Base-by-base conservation (phyloP, 106 monocot species). In the Vanilla planifolia region DNA sequence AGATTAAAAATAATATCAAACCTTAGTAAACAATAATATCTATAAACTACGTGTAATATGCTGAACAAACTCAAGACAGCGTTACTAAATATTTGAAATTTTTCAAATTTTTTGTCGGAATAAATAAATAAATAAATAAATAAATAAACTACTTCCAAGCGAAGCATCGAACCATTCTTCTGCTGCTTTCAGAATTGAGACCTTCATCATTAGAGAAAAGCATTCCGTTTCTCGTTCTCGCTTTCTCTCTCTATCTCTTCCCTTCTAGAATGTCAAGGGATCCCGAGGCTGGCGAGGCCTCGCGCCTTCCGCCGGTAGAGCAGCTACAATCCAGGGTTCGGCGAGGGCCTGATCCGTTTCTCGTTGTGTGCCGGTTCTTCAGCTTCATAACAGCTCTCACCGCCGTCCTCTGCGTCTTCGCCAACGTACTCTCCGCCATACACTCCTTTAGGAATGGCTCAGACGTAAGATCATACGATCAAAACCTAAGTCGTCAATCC, bases 341-440 rank as follows among this genome's bases (percentile, higher is more conserved):
- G 33, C 15, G 50, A n/a, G 19, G 71, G 40, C 59, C 81, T 10
- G 96, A 96, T 64, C 79, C 84, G 2, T 47, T 96, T 13, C 79
- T 96, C 6, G 56, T 96, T 47, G 64, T 82, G 9, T 96, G 96
- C 76, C 52, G 91, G 16, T 81, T 78, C 78, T 96, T 96, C 75
- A 77, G 80, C 62, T 43, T 91, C 66, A 1, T 96, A 64, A 85
- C 96, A 43, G 91, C 77, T 51, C 57, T 68, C 35, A 28, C 36
- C 25, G 76, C 96, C 23, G 15, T 88, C 50, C 81, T 88, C 48
- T 98, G 92, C 88, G 92, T 82, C 65, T 53, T 48, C 61, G 91
- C 82, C 42, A 92, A 92, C 67, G 77, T 55, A 46, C 69, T 92
- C 72, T 82, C 92, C 58, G 98, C 88, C 37, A 51, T 85, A 60